Evolutionary conservation across 768 basidiomycete genomes (phyloP).

Genomic region (Xerocomellus intermedius): DNA sequence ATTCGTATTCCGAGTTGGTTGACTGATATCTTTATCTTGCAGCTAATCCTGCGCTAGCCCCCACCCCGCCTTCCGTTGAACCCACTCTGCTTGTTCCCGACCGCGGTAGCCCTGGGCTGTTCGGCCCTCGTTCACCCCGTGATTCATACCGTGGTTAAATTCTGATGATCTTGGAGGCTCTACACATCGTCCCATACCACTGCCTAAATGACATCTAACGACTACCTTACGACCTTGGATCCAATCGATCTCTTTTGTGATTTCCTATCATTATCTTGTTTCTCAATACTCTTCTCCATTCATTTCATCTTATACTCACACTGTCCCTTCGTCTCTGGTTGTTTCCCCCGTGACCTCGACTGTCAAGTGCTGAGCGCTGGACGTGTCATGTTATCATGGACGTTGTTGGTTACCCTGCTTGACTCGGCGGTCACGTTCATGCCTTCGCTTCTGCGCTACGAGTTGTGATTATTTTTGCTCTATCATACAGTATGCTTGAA

Average conservation of each 20-base stretch:
- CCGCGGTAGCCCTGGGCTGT: constrained; percentile 61
- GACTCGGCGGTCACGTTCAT: background rate
- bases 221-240: constrained; percentile 18
- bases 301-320: constrained; percentile 1
- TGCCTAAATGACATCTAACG: constrained; percentile 19
- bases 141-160: constrained; percentile 30
- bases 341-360: background rate
- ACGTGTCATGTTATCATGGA: background rate
- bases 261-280: constrained; percentile 29
- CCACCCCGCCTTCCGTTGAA: constrained; percentile 60
- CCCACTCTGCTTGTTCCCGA: constrained; percentile 62
- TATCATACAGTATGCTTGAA: constrained; percentile 22
- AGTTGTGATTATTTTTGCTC: constrained; percentile 2
- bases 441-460: background rate
- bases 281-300: background rate
- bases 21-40: constrained; percentile 8
- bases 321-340: background rate
- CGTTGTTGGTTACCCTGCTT: background rate
- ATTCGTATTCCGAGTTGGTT: background rate
- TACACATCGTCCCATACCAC: background rate
- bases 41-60: constrained; percentile 59
- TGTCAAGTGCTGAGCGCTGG: background rate
- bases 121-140: constrained; percentile 73
- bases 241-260: background rate
- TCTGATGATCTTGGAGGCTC: background rate